phyloP scores from a whole-genome alignment of 257 asterid genomes.

The Anisodus acutangulus region DNA sequence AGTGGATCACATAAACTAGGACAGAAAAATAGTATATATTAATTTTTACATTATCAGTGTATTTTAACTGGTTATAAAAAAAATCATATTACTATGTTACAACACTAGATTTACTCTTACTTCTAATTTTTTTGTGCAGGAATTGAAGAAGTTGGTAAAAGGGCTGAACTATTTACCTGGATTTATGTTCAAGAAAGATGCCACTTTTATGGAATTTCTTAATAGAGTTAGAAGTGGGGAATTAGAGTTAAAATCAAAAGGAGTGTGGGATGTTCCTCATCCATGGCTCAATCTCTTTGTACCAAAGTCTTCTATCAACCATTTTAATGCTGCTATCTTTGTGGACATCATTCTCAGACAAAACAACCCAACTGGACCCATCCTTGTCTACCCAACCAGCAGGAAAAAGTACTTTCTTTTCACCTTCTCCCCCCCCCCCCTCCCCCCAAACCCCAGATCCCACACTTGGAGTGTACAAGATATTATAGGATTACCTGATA shows the following conservation, averaged over 20 bases:
- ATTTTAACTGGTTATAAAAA: neutral
- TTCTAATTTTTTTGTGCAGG: constrained; percentile 34
- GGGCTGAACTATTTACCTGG: constrained; percentile 45
- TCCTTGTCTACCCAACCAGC: constrained; percentile 73
- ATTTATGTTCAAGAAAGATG: constrained; percentile 56
- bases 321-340: constrained; percentile 61
- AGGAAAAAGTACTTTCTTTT: constrained; percentile 44
- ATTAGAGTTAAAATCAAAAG: constrained; percentile 39
- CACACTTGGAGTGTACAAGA: too few species aligned
- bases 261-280: constrained; percentile 58
- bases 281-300: constrained; percentile 86
- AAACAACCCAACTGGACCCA: constrained; percentile 58
- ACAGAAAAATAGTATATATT: neutral
- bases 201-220: constrained; percentile 48
- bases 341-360: constrained; percentile 59
- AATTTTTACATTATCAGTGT: neutral
- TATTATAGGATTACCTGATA: too few species aligned
- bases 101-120: too few species aligned
- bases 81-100: too few species aligned
- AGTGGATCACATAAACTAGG: too few species aligned
- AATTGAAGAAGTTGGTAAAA: constrained; percentile 40
- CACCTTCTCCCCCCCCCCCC: too few species aligned
- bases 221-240: constrained; percentile 61
- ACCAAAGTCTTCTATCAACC: constrained; percentile 61
- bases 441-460: neutral